A percentile compares a stretch with the other conserved stretches of the same genome.
Evolutionary conservation across 2,329 filamentous ascomycete species (phyloP).

Genomic region (Calonectria henricotiae): DNA sequence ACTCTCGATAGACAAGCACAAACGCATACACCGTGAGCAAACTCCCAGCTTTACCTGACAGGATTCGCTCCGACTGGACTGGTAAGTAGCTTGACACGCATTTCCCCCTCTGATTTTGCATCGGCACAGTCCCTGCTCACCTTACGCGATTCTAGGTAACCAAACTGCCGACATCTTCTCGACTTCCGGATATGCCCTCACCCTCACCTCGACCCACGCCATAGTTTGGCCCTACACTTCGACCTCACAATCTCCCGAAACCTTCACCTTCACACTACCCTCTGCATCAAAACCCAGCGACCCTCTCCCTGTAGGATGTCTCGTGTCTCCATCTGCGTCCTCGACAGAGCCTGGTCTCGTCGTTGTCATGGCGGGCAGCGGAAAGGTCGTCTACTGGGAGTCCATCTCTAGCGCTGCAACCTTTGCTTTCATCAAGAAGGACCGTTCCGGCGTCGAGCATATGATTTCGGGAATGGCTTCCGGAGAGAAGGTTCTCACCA

Average conservation of each 20-base stretch:
- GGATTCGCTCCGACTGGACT: constrained; percentile 77
- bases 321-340: constrained; percentile 85
- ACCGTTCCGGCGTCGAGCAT: constrained; percentile 85
- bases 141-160: constrained; percentile 63
- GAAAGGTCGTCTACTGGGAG: constrained; percentile 95
- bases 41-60: constrained; percentile 85
- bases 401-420: constrained; percentile 92
- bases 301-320: constrained; percentile 84
- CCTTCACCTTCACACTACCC: constrained; percentile 86
- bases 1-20: constrained; percentile 79
- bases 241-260: constrained; percentile 79
- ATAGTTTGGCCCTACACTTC: constrained; percentile 91
- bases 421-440: constrained; percentile 86
- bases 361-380: constrained; percentile 86
- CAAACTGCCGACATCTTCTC: constrained; percentile 79
- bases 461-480: constrained; percentile 82
- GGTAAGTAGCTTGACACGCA: constrained; percentile 68
- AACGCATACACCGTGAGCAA: constrained; percentile 89
- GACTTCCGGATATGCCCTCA: constrained; percentile 82
- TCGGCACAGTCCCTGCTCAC: constrained; percentile 37
- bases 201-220: constrained; percentile 85
- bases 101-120: background rate
- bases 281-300: constrained; percentile 79
- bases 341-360: constrained; percentile 89
- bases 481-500: constrained; percentile 82